Evolutionary conservation across 2,329 filamentous ascomycete genomes (phyloP).

Genomic region (Didymella pinodella): DNA sequence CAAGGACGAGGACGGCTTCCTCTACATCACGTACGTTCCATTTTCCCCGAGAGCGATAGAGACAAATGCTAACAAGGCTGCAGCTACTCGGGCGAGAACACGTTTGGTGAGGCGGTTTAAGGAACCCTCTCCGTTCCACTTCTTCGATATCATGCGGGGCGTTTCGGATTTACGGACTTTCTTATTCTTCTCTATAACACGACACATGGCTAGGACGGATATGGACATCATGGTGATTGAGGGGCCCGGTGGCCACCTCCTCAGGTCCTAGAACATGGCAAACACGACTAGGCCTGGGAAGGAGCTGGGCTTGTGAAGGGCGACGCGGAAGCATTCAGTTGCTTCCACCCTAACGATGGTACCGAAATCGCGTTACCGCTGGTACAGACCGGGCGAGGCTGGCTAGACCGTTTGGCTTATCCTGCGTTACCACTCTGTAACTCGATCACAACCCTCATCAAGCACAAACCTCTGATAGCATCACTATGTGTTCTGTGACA

Average conservation of each 20-base stretch:
- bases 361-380: conserved; percentile 4
- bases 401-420: conserved; percentile 19
- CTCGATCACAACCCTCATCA: conserved; percentile 29
- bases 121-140: conserved; percentile 24
- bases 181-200: conserved; percentile 31
- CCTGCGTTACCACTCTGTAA: conserved; percentile 31
- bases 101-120: conserved; percentile 73
- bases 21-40: conserved; percentile 87
- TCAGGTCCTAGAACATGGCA: conserved; percentile 21
- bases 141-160: conserved; percentile 35
- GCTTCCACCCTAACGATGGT: background rate
- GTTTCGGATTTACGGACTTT: conserved; percentile 40
- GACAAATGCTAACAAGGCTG: conserved; percentile 32
- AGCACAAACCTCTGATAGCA: too few species aligned
- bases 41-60: background rate
- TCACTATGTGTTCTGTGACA: conserved; percentile 13
- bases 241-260: conserved; percentile 15
- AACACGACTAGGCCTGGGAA: conserved; percentile 1
- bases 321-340: background rate
- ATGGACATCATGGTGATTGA: conserved; percentile 25
- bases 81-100: conserved; percentile 98
- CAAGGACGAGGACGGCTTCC: conserved; percentile 87
- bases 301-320: background rate
- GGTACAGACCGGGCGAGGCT: conserved; percentile 12
- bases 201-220: conserved; percentile 29